Conservation (phyloP, 805 yeast genomes). For the Kodamaea sagamina region DNA sequence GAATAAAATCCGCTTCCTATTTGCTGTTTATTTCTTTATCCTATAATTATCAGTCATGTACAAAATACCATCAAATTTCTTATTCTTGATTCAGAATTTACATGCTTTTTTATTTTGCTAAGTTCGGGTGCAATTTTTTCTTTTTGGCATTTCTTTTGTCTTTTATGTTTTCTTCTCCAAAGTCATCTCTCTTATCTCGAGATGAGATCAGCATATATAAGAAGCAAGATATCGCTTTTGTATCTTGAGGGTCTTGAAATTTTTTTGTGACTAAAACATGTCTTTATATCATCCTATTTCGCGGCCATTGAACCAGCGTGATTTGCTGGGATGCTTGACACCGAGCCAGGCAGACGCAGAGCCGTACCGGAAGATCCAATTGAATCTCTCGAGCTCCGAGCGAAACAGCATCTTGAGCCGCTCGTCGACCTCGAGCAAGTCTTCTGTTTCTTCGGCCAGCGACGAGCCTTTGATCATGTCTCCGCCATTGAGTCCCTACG, state of each 20-base stretch:
- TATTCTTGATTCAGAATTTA: not conserved
- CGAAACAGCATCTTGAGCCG: conserved; percentile 1
- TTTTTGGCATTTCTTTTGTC: conserved; percentile 5
- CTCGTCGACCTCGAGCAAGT: conserved; percentile 2
- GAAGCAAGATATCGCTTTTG: not conserved
- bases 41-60: too few relatives aligned
- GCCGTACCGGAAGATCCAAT: not conserved
- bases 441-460: conserved; percentile 3
- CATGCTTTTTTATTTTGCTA: conserved; percentile 6
- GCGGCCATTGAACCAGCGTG: conserved; percentile 29
- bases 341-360: conserved; percentile 21
- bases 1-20: too few relatives aligned
- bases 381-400: conserved; percentile 3
- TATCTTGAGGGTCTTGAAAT: not conserved
- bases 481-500: conserved; percentile 31
- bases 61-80: too few relatives aligned
- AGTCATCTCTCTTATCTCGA: conserved; percentile 13
- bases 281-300: conserved; percentile 36
- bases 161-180: conserved; percentile 7
- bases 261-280: conserved; percentile 7
- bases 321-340: conserved; percentile 32
- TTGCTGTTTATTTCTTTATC: too few relatives aligned
- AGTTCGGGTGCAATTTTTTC: not conserved
- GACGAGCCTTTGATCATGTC: conserved; percentile 24
- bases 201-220: not conserved